Base-by-base conservation (phyloP, 495 filamentous ascomycete genomes). In the Xylaria nigripes region DNA sequence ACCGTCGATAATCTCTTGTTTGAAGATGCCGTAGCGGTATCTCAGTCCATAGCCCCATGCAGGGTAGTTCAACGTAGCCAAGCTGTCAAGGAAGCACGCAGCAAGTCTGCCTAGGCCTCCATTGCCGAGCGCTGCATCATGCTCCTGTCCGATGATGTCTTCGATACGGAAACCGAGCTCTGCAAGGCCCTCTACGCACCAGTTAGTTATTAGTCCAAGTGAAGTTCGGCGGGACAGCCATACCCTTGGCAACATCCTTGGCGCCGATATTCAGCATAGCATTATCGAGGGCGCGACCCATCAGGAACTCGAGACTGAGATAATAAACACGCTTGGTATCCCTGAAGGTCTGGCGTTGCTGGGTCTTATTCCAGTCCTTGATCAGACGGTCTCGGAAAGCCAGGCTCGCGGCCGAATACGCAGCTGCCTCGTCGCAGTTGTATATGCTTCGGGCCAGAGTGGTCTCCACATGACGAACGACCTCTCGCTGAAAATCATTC, bases 11-110 rank as follows among this genome's bases (percentile, higher is more conserved):
- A 98, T 96, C 75, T 98, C 92, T 73, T 98, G 93, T 75, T 96
- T 96, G 82, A 98, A 98, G 65, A 98, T 98, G 59, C 93, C 93
- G 68, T 98, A 98, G 61, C 89, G 78, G 70, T 98, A 98, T 53
- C 93, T 82, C 59, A 98, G 70, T 16, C 90, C 93, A 61, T 98
- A 98, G 36, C 93, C 93, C 93, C 93, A 98, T 13, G 92, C 93
- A 15, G 93, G 87, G 63, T 86, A 96, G 73, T 97, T 92, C 55
- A 98, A 72, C 6, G 90, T 91, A 22, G 93, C 93, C 64, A 98
- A 76, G 55, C 90, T 95, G 74, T 98, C 93, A 52, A 98, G 79
- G 72, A 98, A 94, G 71, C 93, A 98, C 22, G 93, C 93, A 13
- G 93, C 93, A 45, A 98, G 79, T 61, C 93, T 89, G 27, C 93